Conservation (phyloP, 306 rosid genomes). For the Albizia julibrissin region DNA sequence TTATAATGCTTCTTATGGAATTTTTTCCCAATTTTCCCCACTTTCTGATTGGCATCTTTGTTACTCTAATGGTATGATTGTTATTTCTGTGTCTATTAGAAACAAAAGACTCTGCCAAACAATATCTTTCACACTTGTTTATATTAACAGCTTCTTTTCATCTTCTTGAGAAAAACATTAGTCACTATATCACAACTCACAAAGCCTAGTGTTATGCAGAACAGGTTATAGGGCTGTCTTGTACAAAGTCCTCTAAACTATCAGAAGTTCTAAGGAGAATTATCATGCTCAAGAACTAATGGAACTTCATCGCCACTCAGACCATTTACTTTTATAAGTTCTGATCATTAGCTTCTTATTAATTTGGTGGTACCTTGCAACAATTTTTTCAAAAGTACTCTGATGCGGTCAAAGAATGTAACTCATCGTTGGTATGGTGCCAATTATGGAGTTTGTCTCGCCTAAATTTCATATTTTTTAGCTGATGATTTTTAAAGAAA, state of each 20-base stretch:
- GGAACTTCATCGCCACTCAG: not conserved
- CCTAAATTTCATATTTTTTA: no score
- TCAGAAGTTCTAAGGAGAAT: not conserved
- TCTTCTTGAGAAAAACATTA: not conserved
- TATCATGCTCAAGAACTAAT: not conserved
- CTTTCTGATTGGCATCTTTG: constrained; percentile 20
- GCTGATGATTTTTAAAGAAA: no score
- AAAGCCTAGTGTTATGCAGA: not conserved
- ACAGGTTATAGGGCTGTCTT: not conserved
- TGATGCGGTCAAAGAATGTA: not conserved
- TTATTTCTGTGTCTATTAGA: constrained; percentile 11
- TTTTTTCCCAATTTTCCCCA: constrained; percentile 26
- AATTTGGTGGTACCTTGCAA: not conserved
- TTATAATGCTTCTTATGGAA: constrained; percentile 22
- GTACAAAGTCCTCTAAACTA: not conserved
- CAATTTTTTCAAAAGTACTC: not conserved
- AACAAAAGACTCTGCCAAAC: not conserved
- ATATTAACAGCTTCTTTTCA: not conserved
- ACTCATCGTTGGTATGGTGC: no score
- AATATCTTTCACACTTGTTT: not conserved
- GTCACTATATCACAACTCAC: not conserved
- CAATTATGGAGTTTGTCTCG: no score
- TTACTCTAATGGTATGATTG: constrained; percentile 5
- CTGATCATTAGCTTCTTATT: not conserved
- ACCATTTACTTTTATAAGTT: no score